Evolutionary conservation across 805 yeast species (phyloP).

Genomic region (Saturnispora ahearnii): DNA sequence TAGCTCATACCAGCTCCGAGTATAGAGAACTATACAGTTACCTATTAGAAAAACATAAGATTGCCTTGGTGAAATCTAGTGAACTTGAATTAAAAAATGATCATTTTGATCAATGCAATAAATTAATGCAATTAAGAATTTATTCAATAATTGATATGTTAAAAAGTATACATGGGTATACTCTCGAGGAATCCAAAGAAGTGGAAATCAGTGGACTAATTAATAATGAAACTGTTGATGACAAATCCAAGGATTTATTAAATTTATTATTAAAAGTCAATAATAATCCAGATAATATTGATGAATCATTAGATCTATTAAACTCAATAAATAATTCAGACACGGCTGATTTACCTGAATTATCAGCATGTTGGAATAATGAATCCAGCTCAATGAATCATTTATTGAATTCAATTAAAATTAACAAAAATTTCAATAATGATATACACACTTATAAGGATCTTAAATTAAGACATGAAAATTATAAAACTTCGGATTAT

Average conservation of each 20-base stretch:
- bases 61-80: background rate
- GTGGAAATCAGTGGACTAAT: background rate
- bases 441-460: conserved; percentile 3
- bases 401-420: conserved; percentile 1
- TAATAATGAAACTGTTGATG: background rate
- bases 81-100: background rate
- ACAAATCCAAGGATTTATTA: background rate
- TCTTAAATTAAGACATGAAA: conserved; percentile 2
- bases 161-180: background rate
- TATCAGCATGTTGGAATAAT: background rate
- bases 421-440: conserved; percentile 4
- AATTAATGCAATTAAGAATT: conserved; percentile 5
- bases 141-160: background rate
- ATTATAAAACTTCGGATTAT: conserved; percentile 2
- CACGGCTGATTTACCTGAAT: conserved; percentile 1
- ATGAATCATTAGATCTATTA: background rate
- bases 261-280: background rate
- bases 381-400: background rate
- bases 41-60: background rate
- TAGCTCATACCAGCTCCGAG: background rate
- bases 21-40: conserved; percentile 1
- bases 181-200: background rate
- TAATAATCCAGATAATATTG: background rate
- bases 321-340: background rate
- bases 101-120: conserved; percentile 1